phyloP scores from a whole-genome alignment of 225 moss, liverwort and hornwort species.

The Thuidium tamariscinum region DNA sequence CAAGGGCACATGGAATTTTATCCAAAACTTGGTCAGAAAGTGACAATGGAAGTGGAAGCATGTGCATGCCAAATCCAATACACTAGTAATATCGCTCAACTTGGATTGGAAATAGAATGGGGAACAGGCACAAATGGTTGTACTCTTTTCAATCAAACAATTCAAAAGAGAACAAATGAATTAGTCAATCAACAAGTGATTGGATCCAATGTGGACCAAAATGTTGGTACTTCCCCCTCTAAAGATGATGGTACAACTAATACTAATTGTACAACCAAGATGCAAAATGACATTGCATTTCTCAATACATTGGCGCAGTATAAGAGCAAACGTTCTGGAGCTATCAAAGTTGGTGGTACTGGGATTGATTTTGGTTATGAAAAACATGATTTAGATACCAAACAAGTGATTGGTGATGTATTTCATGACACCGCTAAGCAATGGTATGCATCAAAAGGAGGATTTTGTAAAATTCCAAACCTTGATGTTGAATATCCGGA shows the following conservation, averaged over 20 bases:
- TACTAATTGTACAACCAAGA: fast-evolving
- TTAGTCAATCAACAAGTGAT: not conserved
- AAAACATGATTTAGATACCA: fast-evolving
- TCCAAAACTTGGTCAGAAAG: fast-evolving
- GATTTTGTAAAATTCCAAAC: not conserved
- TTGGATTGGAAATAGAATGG: not conserved
- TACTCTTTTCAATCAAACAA: not conserved
- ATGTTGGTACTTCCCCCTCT: fast-evolving
- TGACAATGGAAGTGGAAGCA: not conserved
- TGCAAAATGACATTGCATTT: fast-evolving
- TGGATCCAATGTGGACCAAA: too few relatives aligned
- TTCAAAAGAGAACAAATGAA: not conserved
- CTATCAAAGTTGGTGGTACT: fast-evolving
- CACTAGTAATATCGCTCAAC: not conserved
- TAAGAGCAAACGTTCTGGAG: fast-evolving
- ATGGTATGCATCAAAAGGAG: not conserved
- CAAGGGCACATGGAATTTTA: not conserved
- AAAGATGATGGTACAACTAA: fast-evolving
- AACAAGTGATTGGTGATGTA: too few relatives aligned
- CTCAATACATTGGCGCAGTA: fast-evolving
- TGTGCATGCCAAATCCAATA: not conserved
- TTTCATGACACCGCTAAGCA: too few relatives aligned
- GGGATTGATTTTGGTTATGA: not conserved
- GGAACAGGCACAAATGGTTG: not conserved
- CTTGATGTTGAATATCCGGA: not conserved